Conservation (phyloP, 495 filamentous ascomycete species). For the Aspergillus cavernicola region DNA sequence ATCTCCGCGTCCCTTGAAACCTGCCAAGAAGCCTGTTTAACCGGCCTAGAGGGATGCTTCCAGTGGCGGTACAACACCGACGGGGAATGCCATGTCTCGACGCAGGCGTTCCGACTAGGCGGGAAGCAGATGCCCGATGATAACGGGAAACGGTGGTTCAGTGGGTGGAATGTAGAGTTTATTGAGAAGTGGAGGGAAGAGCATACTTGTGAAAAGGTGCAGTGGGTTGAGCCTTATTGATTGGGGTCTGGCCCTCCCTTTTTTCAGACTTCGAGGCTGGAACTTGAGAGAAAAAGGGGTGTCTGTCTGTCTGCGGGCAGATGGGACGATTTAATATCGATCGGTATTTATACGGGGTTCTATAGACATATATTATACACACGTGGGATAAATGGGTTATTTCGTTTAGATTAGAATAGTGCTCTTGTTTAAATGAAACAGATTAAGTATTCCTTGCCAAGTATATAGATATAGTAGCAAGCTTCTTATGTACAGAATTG, state of each 20-base stretch:
- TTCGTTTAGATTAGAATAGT: not conserved
- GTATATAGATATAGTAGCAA: not conserved
- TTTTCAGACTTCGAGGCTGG: not conserved
- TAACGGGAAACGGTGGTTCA: conserved; percentile 3
- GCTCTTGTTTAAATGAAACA: not conserved
- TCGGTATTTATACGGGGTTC: too few relatives aligned
- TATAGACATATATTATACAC: too few relatives aligned
- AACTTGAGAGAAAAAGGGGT: not conserved
- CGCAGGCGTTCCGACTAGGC: conserved; percentile 12
- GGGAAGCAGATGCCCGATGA: conserved; percentile 6
- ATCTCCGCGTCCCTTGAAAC: conserved; percentile 37
- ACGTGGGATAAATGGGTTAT: too few relatives aligned
- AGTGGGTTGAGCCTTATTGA: conserved; percentile 14
- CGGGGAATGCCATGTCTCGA: conserved; percentile 12
- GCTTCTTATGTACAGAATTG: conserved; percentile 1
- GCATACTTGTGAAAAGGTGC: conserved; percentile 5
- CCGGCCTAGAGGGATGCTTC: conserved; percentile 26
- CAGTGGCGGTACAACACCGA: conserved; percentile 17
- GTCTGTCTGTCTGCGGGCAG: not conserved
- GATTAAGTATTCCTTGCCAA: not conserved
- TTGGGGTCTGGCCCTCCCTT: not conserved
- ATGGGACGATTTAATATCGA: not conserved
- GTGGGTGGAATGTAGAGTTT: conserved; percentile 13
- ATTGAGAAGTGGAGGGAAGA: conserved; percentile 15
- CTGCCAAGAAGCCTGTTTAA: conserved; percentile 39